Percentiles rank a stretch among this genome's conserved stretches.
Conservation (phyloP, 2,329 filamentous ascomycete genomes). For the Achaetomium macrosporum region DNA sequence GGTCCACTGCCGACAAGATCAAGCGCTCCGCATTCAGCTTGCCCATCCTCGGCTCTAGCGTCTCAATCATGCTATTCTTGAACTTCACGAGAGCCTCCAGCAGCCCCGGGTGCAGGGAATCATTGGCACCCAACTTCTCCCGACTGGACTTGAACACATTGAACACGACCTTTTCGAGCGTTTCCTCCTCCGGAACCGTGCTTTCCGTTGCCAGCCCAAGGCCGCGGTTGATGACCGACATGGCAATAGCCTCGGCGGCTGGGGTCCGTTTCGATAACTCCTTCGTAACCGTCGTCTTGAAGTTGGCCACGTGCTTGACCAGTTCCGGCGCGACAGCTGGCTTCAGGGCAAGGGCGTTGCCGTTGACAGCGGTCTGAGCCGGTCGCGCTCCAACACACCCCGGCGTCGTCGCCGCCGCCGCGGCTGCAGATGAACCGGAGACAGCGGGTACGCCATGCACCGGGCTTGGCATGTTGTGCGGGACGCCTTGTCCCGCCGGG, state of each 20-base stretch:
- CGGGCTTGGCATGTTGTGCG: conserved; percentile 4
- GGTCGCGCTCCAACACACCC: conserved; percentile 7
- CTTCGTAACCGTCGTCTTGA: conserved; percentile 43
- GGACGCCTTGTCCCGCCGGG: conserved; percentile 12
- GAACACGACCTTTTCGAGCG: conserved; percentile 43
- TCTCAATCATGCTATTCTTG: conserved; percentile 41
- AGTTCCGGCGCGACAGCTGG: conserved; percentile 41
- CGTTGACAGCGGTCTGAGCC: conserved; percentile 10
- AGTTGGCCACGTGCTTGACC: conserved; percentile 37
- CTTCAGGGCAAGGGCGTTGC: conserved; percentile 15
- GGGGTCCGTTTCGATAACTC: conserved; percentile 40
- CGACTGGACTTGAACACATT: conserved; percentile 35
- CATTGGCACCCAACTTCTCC: conserved; percentile 17
- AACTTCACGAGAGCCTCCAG: conserved; percentile 39
- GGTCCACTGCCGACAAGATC: conserved; percentile 46
- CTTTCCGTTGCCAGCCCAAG: conserved; percentile 41
- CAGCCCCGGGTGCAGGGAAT: conserved; percentile 34
- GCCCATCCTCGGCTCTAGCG: conserved; percentile 37
- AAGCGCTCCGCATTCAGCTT: conserved; percentile 41
- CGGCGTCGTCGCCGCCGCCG: conserved; percentile 2
- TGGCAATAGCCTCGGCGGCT: conserved; percentile 43
- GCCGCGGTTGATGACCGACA: conserved; percentile 48
- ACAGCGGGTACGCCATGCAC: conserved; percentile 20
- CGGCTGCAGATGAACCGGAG: conserved; percentile 2
- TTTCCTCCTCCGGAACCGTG: conserved; percentile 38